phyloP scores from a whole-genome alignment of 2,329 filamentous ascomycete species.

The Penicillium sp. region DNA sequence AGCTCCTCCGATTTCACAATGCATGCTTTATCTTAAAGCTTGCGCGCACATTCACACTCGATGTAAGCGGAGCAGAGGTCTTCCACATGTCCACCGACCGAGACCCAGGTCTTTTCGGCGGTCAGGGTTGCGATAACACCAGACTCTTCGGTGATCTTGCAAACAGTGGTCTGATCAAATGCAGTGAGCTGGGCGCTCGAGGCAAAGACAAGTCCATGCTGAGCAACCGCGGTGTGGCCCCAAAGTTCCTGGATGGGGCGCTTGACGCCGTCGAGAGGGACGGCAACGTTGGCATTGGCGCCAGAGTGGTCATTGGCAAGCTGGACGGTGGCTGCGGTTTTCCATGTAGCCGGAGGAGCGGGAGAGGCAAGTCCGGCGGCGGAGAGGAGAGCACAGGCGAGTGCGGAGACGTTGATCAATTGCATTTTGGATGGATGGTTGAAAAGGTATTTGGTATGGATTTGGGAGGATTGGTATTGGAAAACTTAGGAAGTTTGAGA shows the following conservation, averaged over 20 bases:
- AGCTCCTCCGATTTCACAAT: background rate
- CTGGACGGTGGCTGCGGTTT: constrained; percentile 20
- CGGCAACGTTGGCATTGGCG: constrained; percentile 20
- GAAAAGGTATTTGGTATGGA: background rate
- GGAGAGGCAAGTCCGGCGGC: constrained; percentile 18
- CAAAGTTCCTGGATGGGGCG: constrained; percentile 23
- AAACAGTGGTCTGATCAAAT: constrained; percentile 23
- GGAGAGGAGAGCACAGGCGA: constrained; percentile 20
- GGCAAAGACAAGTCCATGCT: constrained; percentile 22
- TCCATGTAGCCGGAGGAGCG: constrained; percentile 6
- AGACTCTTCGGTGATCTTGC: constrained; percentile 19
- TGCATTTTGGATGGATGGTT: constrained; percentile 21
- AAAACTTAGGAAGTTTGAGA: background rate
- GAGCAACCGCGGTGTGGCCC: constrained; percentile 20
- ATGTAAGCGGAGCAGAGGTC: constrained; percentile 20
- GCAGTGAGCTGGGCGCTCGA: constrained; percentile 25
- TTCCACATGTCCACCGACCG: constrained; percentile 6
- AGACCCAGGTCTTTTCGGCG: constrained; percentile 14
- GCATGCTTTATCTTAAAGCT: constrained; percentile 1
- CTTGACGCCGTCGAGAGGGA: constrained; percentile 23
- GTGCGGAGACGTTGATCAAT: constrained; percentile 15
- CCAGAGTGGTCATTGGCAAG: constrained; percentile 30
- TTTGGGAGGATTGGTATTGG: background rate
- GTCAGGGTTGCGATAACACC: constrained; percentile 9
- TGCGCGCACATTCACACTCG: constrained; percentile 16